These are phyloP conservation scores for Cyberlindnera mrakii DNA, from an alignment of 805 yeast species.

Conservation along the genomic window DNA sequence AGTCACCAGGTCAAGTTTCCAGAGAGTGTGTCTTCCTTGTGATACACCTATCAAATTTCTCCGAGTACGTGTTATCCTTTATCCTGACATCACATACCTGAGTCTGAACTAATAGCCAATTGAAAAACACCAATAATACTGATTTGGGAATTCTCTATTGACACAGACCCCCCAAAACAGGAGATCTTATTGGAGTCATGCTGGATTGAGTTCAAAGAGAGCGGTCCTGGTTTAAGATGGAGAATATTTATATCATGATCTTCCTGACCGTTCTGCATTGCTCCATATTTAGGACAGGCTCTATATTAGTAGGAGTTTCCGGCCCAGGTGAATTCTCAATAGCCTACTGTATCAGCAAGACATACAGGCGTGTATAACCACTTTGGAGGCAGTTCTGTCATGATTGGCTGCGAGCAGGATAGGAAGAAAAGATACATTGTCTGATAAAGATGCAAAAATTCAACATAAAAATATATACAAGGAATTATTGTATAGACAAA, in stretches of 20 bases:
- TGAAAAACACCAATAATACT: too few relatives aligned
- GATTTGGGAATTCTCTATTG: too few relatives aligned
- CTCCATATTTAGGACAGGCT: slow-evolving; percentile 42
- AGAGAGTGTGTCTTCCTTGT: too few relatives aligned
- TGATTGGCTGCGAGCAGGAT: too few relatives aligned
- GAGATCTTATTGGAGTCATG: too few relatives aligned
- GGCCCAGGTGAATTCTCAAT: slow-evolving; percentile 37
- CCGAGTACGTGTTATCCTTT: too few relatives aligned
- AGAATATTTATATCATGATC: slow-evolving; percentile 37
- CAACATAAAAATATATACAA: neutral
- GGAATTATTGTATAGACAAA: neutral
- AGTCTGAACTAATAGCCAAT: too few relatives aligned
- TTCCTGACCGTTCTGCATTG: slow-evolving; percentile 43
- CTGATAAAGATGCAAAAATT: neutral
- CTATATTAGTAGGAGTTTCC: slow-evolving; percentile 39
- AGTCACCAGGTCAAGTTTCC: too few relatives aligned
- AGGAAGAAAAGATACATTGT: too few relatives aligned
- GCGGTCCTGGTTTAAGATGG: slow-evolving; percentile 35
- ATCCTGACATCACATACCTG: too few relatives aligned
- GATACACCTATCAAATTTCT: too few relatives aligned
- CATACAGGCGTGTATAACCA: slow-evolving; percentile 34
- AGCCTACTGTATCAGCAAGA: slow-evolving; percentile 34
- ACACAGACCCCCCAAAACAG: too few relatives aligned
- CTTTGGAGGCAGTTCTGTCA: slow-evolving; percentile 41
- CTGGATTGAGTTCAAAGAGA: slow-evolving; percentile 25